Evolutionary conservation across 208 protist genomes (phyloP).

Genomic region (Blechomonas ayalai): DNA sequence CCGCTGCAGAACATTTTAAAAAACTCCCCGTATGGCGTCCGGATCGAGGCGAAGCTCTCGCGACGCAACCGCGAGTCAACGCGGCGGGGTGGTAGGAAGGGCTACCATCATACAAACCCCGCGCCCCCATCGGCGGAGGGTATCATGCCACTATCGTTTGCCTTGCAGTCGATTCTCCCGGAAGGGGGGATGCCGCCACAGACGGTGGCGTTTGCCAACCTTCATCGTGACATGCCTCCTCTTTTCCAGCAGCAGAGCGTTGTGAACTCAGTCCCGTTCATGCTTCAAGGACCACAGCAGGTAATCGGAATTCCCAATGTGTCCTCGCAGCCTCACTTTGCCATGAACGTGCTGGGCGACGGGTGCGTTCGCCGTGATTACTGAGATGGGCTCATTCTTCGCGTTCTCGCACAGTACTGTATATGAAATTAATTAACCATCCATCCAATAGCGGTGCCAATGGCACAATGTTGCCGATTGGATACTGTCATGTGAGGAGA

Average conservation of each 20-base stretch:
- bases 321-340: conserved; percentile 26
- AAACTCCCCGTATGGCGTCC: conserved; percentile 96
- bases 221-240: conserved; percentile 39
- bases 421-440: too few relatives aligned
- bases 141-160: too few relatives aligned
- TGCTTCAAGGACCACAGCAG: conserved; percentile 52
- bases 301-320: conserved; percentile 48
- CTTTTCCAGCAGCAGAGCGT: conserved; percentile 47
- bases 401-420: too few relatives aligned
- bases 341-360: conserved; percentile 33
- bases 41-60: conserved; percentile 92
- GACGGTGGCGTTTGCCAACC: conserved; percentile 43
- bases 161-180: conserved; percentile 25
- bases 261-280: conserved; percentile 55
- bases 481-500: too few relatives aligned
- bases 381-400: too few relatives aligned
- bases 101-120: too few relatives aligned
- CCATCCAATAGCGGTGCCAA: too few relatives aligned
- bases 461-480: too few relatives aligned
- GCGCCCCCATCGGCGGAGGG: too few relatives aligned
- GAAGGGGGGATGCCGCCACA: conserved; percentile 24
- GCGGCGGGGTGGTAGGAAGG: conserved; percentile 42
- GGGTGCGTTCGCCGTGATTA: too few relatives aligned
- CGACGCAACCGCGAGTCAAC: conserved; percentile 52
- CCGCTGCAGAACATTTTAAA: conserved; percentile 90